These are phyloP conservation scores for Sporothrix pseudoabietina DNA, from an alignment of 2,329 filamentous ascomycete genomes.

Conservation along the genomic window DNA sequence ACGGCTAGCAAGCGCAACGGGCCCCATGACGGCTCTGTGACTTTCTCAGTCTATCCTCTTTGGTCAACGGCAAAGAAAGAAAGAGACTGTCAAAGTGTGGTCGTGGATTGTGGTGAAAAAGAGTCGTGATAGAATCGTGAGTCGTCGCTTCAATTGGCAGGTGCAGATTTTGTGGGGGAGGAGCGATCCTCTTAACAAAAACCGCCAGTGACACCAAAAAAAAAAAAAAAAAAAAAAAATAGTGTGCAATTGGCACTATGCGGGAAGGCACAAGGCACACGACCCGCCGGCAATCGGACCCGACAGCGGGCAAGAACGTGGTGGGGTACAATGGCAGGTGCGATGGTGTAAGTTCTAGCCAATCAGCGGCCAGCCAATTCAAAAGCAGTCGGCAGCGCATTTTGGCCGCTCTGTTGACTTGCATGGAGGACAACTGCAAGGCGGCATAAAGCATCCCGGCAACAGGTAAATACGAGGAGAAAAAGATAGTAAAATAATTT, in stretches of 20 bases:
- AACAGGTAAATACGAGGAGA: background rate
- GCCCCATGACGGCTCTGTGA: conserved; percentile 47
- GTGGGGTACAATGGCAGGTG: background rate
- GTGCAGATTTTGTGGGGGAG: conserved; percentile 28
- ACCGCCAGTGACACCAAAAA: conserved; percentile 19
- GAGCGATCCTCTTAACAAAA: conserved; percentile 8
- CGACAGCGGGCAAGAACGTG: conserved; percentile 7
- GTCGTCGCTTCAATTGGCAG: background rate
- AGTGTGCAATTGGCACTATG: conserved; percentile 11
- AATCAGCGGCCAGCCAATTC: conserved; percentile 34
- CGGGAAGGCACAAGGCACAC: conserved; percentile 25
- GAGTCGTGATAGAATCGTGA: background rate
- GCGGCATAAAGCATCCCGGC: background rate
- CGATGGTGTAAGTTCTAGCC: conserved; percentile 29
- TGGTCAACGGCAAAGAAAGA: background rate
- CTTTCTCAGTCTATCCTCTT: conserved; percentile 24
- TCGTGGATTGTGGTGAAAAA: background rate
- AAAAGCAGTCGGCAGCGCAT: background rate
- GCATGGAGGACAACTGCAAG: background rate
- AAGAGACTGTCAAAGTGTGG: conserved; percentile 1
- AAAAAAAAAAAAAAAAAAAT: conserved; percentile 25
- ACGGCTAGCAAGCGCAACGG: conserved; percentile 54
- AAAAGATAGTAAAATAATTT: background rate
- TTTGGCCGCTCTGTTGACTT: background rate
- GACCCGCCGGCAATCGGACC: conserved; percentile 33